phyloP scores from a whole-genome alignment of 805 yeast species.

The Pichia scutulata region DNA sequence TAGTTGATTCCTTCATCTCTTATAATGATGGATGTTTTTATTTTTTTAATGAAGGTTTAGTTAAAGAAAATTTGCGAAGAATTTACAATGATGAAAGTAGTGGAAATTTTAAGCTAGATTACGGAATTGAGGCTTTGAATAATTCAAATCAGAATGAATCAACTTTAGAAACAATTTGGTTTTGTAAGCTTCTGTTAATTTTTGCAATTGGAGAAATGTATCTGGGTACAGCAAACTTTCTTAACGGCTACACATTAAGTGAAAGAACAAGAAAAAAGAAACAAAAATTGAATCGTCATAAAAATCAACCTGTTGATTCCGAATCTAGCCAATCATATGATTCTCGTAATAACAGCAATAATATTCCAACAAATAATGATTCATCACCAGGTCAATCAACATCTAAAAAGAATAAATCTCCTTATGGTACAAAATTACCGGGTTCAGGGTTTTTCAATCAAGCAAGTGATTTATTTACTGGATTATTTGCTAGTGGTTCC shows the following conservation, averaged over 20 bases:
- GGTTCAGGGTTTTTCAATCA: slow-evolving; percentile 75
- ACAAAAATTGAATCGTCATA: slow-evolving; percentile 11
- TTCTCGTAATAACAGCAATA: background rate
- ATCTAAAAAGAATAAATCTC: background rate
- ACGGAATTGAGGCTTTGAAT: slow-evolving; percentile 19
- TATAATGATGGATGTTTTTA: slow-evolving; percentile 82
- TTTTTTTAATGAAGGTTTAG: slow-evolving; percentile 76
- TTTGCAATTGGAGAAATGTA: slow-evolving; percentile 83
- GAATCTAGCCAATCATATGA: background rate
- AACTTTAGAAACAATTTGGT: slow-evolving; percentile 71
- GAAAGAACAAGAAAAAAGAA: slow-evolving; percentile 18
- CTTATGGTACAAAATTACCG: slow-evolving; percentile 44
- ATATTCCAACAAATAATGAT: background rate
- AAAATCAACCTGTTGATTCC: background rate
- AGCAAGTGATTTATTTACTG: slow-evolving; percentile 73
- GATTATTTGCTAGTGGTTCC: slow-evolving; percentile 71
- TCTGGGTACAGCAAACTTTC: slow-evolving; percentile 62
- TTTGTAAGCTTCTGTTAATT: slow-evolving; percentile 63
- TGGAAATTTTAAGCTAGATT: slow-evolving; percentile 24
- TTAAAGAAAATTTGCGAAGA: slow-evolving; percentile 56
- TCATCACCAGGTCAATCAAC: background rate
- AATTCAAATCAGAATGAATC: slow-evolving; percentile 37
- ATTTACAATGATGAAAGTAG: slow-evolving; percentile 44
- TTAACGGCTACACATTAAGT: slow-evolving; percentile 39
- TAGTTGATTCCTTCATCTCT: slow-evolving; percentile 69